Evolutionary conservation across 208 protist species (phyloP).

Genomic region (Trypanosoma vivax): DNA sequence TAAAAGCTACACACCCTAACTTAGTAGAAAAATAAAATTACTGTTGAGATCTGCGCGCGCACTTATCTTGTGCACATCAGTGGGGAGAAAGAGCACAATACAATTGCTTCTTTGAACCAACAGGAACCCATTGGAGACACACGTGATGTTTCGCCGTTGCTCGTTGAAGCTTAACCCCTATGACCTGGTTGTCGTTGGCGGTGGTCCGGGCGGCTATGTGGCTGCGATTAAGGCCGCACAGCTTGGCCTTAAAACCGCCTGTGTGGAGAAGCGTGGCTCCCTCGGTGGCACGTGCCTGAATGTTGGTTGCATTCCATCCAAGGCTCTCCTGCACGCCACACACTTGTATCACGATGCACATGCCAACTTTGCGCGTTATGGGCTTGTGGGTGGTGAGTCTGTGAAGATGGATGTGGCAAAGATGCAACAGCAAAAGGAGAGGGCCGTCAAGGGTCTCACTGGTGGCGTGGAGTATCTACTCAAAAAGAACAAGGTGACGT

Average conservation of each 20-base stretch:
- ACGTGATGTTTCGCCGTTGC: slow-evolving; percentile 61
- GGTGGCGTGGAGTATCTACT: slow-evolving; percentile 98
- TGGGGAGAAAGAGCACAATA: too few relatives aligned
- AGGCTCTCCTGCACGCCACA: slow-evolving; percentile 98
- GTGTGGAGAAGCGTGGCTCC: slow-evolving; percentile 97
- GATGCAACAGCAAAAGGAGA: slow-evolving; percentile 97
- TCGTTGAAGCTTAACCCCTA: slow-evolving; percentile 49
- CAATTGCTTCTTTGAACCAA: too few relatives aligned
- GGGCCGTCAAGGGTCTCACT: slow-evolving; percentile 92
- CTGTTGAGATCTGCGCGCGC: neutral
- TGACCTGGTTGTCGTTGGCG: slow-evolving; percentile 98
- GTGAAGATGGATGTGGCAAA: slow-evolving; percentile 91
- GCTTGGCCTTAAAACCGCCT: slow-evolving; percentile 97
- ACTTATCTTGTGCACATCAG: too few relatives aligned
- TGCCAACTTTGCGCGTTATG: slow-evolving; percentile 91
- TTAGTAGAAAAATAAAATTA: too few relatives aligned
- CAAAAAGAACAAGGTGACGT: slow-evolving; percentile 99
- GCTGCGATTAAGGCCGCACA: slow-evolving; percentile 99
- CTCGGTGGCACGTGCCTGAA: slow-evolving; percentile 99
- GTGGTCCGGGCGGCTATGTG: slow-evolving; percentile 99
- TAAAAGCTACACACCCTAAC: too few relatives aligned
- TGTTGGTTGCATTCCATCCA: slow-evolving; percentile 99
- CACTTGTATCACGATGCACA: slow-evolving; percentile 97
- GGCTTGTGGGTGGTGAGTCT: slow-evolving; percentile 74
- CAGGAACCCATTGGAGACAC: slow-evolving; percentile 13